Evolutionary conservation across 345 rosid species (phyloP).

Genomic region (Heritiera fomes): DNA sequence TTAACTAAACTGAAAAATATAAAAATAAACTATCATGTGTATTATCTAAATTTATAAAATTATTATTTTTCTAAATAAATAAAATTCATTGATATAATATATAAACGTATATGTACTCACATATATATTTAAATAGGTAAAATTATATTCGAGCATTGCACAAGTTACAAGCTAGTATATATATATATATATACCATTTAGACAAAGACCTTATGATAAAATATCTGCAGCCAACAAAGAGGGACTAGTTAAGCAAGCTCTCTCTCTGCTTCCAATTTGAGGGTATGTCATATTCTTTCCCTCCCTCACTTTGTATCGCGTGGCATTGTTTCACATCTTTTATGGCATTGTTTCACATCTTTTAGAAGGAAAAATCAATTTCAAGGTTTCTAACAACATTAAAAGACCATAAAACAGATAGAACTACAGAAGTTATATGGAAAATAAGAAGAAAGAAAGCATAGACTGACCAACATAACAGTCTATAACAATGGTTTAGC

Average conservation of each 20-base stretch:
- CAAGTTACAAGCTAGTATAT: no score
- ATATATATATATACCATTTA: no score
- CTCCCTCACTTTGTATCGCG: neutral
- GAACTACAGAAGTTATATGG: neutral
- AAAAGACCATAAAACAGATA: neutral
- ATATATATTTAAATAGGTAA: no score
- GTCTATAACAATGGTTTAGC: neutral
- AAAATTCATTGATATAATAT: no score
- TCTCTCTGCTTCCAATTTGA: neutral
- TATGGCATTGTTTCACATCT: neutral
- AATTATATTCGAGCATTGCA: no score
- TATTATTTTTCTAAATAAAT: no score
- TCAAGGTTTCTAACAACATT: neutral
- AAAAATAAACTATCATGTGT: no score
- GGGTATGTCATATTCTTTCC: no score
- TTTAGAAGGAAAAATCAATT: neutral
- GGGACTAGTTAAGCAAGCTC: neutral
- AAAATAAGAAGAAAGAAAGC: neutral
- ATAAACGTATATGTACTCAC: no score
- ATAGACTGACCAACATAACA: neutral
- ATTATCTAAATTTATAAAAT: no score
- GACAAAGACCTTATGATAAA: neutral
- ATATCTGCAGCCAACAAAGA: neutral
- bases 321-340: neutral
- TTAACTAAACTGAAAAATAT: no score